Evolutionary conservation across 2,329 filamentous ascomycete genomes (phyloP).

Genomic region (Volutella citrinella): DNA sequence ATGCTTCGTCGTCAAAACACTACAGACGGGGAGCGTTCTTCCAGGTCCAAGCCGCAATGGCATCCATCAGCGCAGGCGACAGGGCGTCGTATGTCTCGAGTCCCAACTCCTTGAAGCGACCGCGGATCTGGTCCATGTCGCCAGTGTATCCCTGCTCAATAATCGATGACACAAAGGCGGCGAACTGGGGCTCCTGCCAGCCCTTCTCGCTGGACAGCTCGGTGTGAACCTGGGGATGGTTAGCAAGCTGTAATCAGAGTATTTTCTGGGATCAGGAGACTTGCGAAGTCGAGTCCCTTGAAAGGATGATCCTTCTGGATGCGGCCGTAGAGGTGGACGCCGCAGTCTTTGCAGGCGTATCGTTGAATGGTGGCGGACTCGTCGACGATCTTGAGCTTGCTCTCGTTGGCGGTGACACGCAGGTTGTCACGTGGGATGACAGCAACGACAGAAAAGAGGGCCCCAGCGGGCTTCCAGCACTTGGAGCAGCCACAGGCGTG

Average conservation of each 20-base stretch:
- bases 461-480: conserved; percentile 66
- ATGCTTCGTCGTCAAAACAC: no score
- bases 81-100: conserved; percentile 62
- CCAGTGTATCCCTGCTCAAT: conserved; percentile 65
- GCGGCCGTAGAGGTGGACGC: conserved; percentile 61
- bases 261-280: no score
- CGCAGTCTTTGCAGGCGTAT: conserved; percentile 58
- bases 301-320: conserved; percentile 65
- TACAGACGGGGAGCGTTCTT: no score
- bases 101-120: conserved; percentile 50
- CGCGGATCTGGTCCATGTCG: conserved; percentile 53
- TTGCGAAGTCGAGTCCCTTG: conserved; percentile 67
- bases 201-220: conserved; percentile 59
- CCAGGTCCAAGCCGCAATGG: conserved; percentile 53
- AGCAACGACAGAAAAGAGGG: conserved; percentile 62
- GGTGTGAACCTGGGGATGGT: no score
- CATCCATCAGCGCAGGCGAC: conserved; percentile 62
- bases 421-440: conserved; percentile 57
- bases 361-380: conserved; percentile 56
- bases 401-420: conserved; percentile 52
- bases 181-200: conserved; percentile 72
- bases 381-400: conserved; percentile 58
- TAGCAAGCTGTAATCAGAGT: no score
- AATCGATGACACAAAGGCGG: conserved; percentile 64
- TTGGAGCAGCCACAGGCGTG: conserved; percentile 71